Conservation (phyloP, 495 filamentous ascomycete species). For the Daldinia childiae region DNA sequence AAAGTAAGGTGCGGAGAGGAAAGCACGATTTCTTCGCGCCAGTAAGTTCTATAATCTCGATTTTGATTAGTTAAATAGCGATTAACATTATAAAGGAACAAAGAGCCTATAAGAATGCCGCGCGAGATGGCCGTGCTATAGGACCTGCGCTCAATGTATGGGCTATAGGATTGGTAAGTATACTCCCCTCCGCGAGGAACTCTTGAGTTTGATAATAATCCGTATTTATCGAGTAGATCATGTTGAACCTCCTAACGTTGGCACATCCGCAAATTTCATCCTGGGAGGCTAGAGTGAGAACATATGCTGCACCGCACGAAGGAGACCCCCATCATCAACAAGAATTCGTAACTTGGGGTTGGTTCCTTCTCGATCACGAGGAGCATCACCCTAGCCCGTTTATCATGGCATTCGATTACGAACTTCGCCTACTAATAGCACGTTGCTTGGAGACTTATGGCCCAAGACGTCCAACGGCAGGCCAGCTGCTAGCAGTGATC, state of each 20-base stretch:
- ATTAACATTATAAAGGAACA: constrained; percentile 23
- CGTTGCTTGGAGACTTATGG: not conserved
- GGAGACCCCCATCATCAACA: not conserved
- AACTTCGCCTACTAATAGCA: not conserved
- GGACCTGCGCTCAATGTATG: constrained; percentile 13
- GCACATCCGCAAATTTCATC: not conserved
- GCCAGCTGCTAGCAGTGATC: not conserved
- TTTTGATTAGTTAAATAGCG: not conserved
- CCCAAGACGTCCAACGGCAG: not conserved
- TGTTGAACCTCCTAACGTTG: constrained; percentile 25
- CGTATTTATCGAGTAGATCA: not conserved
- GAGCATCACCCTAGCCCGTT: not conserved
- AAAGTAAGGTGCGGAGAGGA: not conserved
- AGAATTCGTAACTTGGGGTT: not conserved
- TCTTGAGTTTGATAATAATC: not conserved
- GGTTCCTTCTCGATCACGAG: not conserved
- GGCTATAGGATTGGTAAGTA: constrained; percentile 31
- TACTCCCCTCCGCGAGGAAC: not conserved
- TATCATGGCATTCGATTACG: not conserved
- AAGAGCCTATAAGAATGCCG: not conserved
- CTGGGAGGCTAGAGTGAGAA: not conserved
- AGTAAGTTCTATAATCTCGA: not conserved
- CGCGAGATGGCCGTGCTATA: not conserved
- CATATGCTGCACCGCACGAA: not conserved
- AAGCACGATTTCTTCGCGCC: constrained; percentile 9